Evolutionary conservation across 192 early-diverging fungal species (phyloP), one percentile per base, ranked within the genome.

Genomic region (Spizellomyces sp.): DNA sequence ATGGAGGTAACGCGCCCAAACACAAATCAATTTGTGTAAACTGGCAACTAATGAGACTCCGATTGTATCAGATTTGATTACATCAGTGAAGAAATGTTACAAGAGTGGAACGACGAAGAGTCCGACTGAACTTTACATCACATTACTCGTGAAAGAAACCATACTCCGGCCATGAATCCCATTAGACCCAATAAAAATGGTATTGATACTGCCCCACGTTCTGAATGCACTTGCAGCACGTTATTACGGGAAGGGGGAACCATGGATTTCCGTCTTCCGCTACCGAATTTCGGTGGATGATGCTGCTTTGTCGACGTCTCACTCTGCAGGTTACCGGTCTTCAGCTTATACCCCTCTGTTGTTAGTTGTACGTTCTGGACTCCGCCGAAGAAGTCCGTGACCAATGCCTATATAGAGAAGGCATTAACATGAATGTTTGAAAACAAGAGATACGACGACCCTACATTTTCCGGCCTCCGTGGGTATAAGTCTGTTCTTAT

Each of bases 301-400:
- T 36, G 27, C 27, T 36, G 27, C 27, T 36, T 36, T 36, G 27
- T 36, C 27, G 3, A 36, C 27, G 27, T 36, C 27, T 36, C 1
- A 36, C 27, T 36, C 27, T 36, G 27, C 27, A 36, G 27, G 27
- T 36, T 36, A 36, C 27, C 27, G 27, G 27, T 2, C 27, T 36
- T 36, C 27, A 36, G 27, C 27, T 36, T 36, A 36, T 36, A 36
- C 27, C 27, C 27, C 27, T 0, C 27, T 9, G 48, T 4, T 0
- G 93, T 96, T 63, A 98, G 77, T 79, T 96, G 91, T 14, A 96
- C 82, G 66, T 89, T 93, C 70, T 96, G 94, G 19, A 98, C 95
- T 27, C 87, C 93, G 46, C 97, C 97, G 77, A 99, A 96, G 75
- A 99, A 99, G 75, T 99, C 97, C 0, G 94, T 96, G 22, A 99